These are phyloP conservation scores for Achaetomiella virescens DNA, from an alignment of 495 filamentous ascomycete species.

Conservation along the genomic window DNA sequence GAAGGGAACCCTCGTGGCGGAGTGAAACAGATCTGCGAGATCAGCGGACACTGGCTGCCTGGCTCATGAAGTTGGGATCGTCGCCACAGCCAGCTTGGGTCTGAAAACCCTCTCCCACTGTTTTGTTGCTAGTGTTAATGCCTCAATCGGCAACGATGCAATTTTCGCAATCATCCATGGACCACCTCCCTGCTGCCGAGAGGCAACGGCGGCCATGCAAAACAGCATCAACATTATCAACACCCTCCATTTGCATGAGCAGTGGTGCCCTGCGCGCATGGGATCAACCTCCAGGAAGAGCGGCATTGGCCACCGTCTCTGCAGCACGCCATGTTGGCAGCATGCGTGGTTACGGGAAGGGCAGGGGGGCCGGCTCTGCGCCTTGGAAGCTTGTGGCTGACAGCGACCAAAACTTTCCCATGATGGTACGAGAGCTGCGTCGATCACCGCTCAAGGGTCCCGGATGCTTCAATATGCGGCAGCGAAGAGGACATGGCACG, in stretches of 20 bases:
- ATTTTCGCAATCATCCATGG: no score
- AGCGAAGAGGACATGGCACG: not conserved
- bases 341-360: not conserved
- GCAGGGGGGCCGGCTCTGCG: not conserved
- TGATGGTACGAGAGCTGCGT: slow-evolving; percentile 18
- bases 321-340: not conserved
- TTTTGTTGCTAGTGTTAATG: no score
- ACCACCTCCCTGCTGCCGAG: no score
- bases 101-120: not conserved
- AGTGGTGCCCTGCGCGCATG: not conserved
- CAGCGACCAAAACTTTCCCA: not conserved
- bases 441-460: slow-evolving; percentile 15
- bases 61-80: not conserved
- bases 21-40: not conserved
- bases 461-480: not conserved
- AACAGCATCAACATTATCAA: no score
- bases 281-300: not conserved
- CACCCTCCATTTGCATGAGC: no score
- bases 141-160: no score
- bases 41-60: not conserved
- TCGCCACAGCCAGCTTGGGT: not conserved
- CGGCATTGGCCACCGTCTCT: not conserved
- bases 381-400: not conserved
- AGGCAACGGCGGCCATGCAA: no score
- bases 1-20: not conserved